These are phyloP conservation scores for Stellera chamaejasme DNA, from an alignment of 345 rosid genomes.

Conservation along the genomic window DNA sequence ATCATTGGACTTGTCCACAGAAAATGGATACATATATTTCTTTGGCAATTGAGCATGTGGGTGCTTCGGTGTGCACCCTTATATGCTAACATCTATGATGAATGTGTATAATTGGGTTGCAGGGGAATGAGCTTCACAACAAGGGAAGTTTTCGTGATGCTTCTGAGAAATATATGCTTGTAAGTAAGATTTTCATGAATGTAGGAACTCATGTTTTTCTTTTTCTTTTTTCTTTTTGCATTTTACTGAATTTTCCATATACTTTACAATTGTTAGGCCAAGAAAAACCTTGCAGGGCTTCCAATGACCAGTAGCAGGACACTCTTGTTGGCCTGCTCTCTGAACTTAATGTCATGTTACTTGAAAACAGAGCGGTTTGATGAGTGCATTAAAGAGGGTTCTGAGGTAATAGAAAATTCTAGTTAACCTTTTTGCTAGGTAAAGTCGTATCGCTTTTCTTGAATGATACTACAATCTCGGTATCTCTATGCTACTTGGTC, in stretches of 20 bases:
- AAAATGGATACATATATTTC: no score
- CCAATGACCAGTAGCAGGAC: conserved; percentile 52
- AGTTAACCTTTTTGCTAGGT: not conserved
- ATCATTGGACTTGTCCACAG: no score
- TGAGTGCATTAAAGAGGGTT: conserved; percentile 76
- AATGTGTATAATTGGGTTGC: conserved; percentile 10
- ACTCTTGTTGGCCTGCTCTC: conserved; percentile 73
- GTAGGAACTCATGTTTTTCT: conserved; percentile 4
- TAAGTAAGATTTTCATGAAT: conserved; percentile 24
- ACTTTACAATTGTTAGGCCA: conserved; percentile 46
- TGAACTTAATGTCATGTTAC: conserved; percentile 96
- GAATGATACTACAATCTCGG: not conserved
- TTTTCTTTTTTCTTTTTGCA: not conserved
- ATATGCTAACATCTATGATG: conserved; percentile 4
- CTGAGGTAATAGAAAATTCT: conserved; percentile 49
- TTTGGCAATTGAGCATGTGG: no score
- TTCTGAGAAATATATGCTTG: conserved; percentile 69
- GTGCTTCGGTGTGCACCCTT: not conserved
- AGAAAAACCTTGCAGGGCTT: conserved; percentile 63
- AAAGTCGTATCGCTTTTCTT: not conserved
- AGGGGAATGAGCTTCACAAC: conserved; percentile 92
- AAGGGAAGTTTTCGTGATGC: conserved; percentile 70
- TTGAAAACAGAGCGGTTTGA: conserved; percentile 61
- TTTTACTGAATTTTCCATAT: conserved; percentile 5
- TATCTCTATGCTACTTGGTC: not conserved